Evolutionary conservation across 352 stramenopile species (phyloP).

Genomic region (Aphanomyces stellatus): DNA sequence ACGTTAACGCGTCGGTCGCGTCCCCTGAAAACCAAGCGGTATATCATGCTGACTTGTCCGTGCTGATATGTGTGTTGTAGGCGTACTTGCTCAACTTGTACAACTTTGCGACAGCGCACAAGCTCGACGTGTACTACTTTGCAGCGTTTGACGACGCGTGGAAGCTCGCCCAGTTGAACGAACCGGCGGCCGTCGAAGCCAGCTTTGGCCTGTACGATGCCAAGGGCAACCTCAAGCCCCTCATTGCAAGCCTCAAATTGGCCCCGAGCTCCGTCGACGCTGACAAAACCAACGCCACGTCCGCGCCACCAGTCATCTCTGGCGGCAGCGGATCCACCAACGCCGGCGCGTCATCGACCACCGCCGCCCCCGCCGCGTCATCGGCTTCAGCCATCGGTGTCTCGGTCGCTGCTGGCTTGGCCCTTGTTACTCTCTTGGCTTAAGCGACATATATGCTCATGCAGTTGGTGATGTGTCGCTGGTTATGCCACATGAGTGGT

Average conservation of each 20-base stretch:
- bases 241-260: conserved; percentile 32
- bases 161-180: conserved; percentile 45
- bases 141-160: conserved; percentile 73
- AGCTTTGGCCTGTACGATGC: conserved; percentile 72
- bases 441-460: too few species aligned
- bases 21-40: conserved; percentile 46
- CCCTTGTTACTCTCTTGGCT: too few species aligned
- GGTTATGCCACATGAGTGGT: too few species aligned
- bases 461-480: too few species aligned
- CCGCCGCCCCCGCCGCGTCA: neutral
- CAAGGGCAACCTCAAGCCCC: conserved; percentile 52
- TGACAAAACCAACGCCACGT: conserved; percentile 15
- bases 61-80: conserved; percentile 20
- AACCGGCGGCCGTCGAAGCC: conserved; percentile 50
- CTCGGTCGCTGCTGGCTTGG: neutral
- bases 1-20: conserved; percentile 49
- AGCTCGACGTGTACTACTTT: conserved; percentile 87
- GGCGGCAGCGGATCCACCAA: neutral
- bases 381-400: neutral
- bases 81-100: conserved; percentile 76
- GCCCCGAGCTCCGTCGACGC: conserved; percentile 5
- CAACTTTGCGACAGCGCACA: conserved; percentile 42
- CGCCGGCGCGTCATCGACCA: neutral
- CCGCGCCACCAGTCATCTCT: neutral
- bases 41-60: neutral